Percentiles rank a stretch among this genome's conserved stretches.
Conservation (phyloP, 2,329 filamentous ascomycete genomes). For the Talaromyces marneffei region DNA sequence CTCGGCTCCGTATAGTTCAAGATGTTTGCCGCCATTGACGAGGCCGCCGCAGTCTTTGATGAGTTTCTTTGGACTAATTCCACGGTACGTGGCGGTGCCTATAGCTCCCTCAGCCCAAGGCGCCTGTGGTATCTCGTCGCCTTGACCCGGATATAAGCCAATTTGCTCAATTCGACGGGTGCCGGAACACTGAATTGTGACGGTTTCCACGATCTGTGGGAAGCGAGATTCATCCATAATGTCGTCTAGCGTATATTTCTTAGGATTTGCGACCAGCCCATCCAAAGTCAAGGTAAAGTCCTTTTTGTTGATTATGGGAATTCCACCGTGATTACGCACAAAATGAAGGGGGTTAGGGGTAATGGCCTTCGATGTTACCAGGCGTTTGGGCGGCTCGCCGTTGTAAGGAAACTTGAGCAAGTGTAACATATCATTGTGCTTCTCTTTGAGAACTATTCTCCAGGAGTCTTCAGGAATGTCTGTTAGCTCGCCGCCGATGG, state of each 20-base stretch:
- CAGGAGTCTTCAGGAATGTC: conserved; percentile 54
- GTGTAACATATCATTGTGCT: conserved; percentile 56
- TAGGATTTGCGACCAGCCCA: conserved; percentile 56
- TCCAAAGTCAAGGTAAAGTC: conserved; percentile 52
- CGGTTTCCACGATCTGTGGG: conserved; percentile 52
- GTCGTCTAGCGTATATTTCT: conserved; percentile 53
- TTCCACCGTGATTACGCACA: conserved; percentile 66
- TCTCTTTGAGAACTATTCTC: conserved; percentile 52
- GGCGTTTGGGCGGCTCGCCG: conserved; percentile 55
- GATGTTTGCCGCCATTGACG: conserved; percentile 49
- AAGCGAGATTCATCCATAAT: conserved; percentile 57
- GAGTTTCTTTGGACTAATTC: conserved; percentile 62
- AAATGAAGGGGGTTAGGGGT: conserved; percentile 61
- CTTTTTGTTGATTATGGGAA: conserved; percentile 58
- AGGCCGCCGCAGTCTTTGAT: conserved; percentile 66
- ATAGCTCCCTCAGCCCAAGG: conserved; percentile 63
- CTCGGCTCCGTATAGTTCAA: conserved; percentile 65
- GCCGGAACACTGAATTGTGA: conserved; percentile 63
- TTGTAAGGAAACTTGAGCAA: conserved; percentile 61
- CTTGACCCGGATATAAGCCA: conserved; percentile 58
- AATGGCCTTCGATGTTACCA: conserved; percentile 51
- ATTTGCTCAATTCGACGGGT: conserved; percentile 67
- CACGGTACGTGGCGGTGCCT: conserved; percentile 57
- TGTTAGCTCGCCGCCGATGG: conserved; percentile 43
- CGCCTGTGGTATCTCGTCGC: conserved; percentile 52